A percentile compares a stretch with the other conserved stretches of the same genome.
Evolutionary conservation across 1,284 basidiomycete genomes (phyloP).

Genomic region (Puccinia coronata): DNA sequence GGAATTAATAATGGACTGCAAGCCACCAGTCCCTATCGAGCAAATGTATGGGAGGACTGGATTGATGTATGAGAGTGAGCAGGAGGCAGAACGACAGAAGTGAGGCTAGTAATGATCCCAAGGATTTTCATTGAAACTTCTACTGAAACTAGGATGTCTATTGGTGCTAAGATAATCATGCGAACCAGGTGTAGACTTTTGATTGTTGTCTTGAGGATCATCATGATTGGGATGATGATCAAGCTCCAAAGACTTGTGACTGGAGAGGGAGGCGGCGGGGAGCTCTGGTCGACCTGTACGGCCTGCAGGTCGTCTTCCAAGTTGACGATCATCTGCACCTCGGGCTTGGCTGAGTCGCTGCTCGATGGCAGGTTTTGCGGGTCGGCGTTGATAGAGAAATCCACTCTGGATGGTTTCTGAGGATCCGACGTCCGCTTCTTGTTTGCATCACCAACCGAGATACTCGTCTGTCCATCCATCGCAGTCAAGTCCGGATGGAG

Average conservation of each 20-base stretch:
- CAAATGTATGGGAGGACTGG: too few relatives aligned
- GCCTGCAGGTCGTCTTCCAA: slow-evolving; percentile 21
- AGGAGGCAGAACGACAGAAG: too few relatives aligned
- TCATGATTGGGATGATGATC: background rate
- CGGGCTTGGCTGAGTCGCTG: background rate
- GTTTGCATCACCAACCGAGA: background rate
- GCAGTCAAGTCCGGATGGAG: slow-evolving; percentile 14
- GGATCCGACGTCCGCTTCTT: background rate
- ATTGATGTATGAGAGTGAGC: too few relatives aligned
- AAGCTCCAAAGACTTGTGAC: background rate
- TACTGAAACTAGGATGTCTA: too few relatives aligned
- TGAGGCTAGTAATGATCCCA: too few relatives aligned
- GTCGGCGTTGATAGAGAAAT: background rate
- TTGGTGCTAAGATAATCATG: background rate
- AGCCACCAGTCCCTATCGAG: too few relatives aligned
- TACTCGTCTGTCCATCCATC: background rate
- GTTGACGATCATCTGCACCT: slow-evolving; percentile 23
- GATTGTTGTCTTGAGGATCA: background rate
- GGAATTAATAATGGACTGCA: too few relatives aligned
- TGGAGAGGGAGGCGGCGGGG: too few relatives aligned
- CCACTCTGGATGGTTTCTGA: background rate
- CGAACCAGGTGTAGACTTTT: background rate
- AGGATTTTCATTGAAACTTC: too few relatives aligned
- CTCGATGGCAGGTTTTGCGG: background rate
- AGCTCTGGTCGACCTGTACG: slow-evolving; percentile 7